A percentile compares a stretch with the other conserved stretches of the same genome.
These are phyloP conservation scores for Hemileccinum impolitum DNA, from an alignment of 768 basidiomycete species.

Conservation along the genomic window DNA sequence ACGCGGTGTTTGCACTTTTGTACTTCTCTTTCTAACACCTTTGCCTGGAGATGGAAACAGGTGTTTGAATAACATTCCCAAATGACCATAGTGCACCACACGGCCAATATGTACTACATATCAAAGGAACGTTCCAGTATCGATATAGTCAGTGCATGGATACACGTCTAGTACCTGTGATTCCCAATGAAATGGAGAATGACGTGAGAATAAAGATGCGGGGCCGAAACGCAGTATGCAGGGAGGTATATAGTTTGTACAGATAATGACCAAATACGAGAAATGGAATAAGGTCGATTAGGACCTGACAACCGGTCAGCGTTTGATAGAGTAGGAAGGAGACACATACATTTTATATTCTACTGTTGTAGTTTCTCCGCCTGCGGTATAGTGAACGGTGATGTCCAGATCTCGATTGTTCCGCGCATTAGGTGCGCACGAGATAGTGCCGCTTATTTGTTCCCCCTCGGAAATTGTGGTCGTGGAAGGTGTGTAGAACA, in stretches of 20 bases:
- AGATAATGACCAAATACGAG: slow-evolving; percentile 4
- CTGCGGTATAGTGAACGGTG: slow-evolving; percentile 62
- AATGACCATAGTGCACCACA: not conserved
- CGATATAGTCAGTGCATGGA: slow-evolving; percentile 6
- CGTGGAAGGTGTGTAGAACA: slow-evolving; percentile 91
- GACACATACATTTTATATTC: slow-evolving; percentile 85
- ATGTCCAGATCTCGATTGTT: slow-evolving; percentile 98
- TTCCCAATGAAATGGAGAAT: slow-evolving; percentile 4
- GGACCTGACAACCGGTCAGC: slow-evolving; percentile 76
- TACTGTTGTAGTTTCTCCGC: slow-evolving; percentile 34
- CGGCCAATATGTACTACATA: not conserved
- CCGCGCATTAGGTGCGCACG: slow-evolving; percentile 83
- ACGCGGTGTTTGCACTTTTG: not conserved
- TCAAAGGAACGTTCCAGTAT: slow-evolving; percentile 2
- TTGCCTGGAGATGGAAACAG: not conserved
- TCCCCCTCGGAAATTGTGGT: slow-evolving; percentile 69
- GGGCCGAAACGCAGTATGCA: slow-evolving; percentile 3
- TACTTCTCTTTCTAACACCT: not conserved
- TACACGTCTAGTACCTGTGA: slow-evolving; percentile 28
- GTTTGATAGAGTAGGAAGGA: slow-evolving; percentile 29
- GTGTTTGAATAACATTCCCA: not conserved
- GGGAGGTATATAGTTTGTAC: slow-evolving; percentile 11
- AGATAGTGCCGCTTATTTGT: slow-evolving; percentile 63
- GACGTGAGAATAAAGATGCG: not conserved
- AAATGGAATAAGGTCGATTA: slow-evolving; percentile 37